Conservation (phyloP, 768 basidiomycete species). For the Sporobolomyces phaffii region DNA sequence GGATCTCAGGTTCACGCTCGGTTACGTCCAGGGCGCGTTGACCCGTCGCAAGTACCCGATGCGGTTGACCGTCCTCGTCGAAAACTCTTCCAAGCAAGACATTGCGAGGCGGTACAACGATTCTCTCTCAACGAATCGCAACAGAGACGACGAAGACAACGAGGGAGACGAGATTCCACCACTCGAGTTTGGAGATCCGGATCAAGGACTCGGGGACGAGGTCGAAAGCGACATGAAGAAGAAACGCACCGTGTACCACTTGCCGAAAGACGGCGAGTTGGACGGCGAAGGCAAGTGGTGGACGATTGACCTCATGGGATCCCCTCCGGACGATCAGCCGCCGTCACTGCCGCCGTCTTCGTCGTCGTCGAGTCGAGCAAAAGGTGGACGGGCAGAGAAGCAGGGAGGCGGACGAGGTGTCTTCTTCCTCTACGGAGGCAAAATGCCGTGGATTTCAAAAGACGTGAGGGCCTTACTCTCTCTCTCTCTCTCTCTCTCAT, state of each 20-base stretch:
- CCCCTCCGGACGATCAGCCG: neutral
- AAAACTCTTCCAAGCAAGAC: constrained; percentile 50
- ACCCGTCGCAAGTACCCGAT: constrained; percentile 62
- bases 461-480: constrained; percentile 12
- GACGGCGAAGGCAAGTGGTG: constrained; percentile 42
- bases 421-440: constrained; percentile 77
- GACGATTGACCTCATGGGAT: neutral
- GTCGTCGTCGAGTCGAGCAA: neutral
- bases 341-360: neutral
- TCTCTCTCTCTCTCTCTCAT: neutral
- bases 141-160: neutral
- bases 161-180: neutral
- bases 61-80: constrained; percentile 61
- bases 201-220: constrained; percentile 41
- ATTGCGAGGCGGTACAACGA: constrained; percentile 35
- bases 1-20: constrained; percentile 66
- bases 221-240: constrained; percentile 42
- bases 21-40: constrained; percentile 62
- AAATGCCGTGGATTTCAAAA: constrained; percentile 66
- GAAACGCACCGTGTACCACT: constrained; percentile 26
- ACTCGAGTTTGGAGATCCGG: neutral
- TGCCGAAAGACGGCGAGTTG: constrained; percentile 64
- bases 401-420: constrained; percentile 50
- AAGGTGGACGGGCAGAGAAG: constrained; percentile 10
- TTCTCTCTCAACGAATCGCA: neutral